Base-by-base conservation (phyloP, 768 basidiomycete genomes). In the Gloeostereum incarnatum region DNA sequence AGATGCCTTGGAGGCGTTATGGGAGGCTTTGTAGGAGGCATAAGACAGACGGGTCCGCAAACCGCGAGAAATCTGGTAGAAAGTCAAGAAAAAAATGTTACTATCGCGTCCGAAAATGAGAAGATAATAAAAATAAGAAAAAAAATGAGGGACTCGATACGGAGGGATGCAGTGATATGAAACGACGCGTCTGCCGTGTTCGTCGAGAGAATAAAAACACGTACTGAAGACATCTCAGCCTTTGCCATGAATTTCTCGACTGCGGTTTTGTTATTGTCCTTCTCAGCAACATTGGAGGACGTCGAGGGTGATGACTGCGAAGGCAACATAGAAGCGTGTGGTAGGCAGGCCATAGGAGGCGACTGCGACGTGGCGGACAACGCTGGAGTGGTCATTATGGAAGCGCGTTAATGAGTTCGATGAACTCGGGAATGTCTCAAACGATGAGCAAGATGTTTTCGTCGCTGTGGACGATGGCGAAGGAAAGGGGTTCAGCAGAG, bases 301-400 rank as follows among this genome's bases (percentile, higher is more conserved):
- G 57, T 56, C 25, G 56, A 40, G 29, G 56, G 63, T 48, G 42
- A 55, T 43, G n/a, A n/a, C n/a, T 26, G 59, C 36, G 34, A 64
- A 59, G 48, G 65, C 48, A 21, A 60, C 58, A 39, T 61, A 51
- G 32, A 60, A 57, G 57, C 60, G 23, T 58, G 69, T 41, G 69
- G 68, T 41, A 75, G 63, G 65, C 73, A 82, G 54, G 71, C 59
- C 56, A 78, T 66, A 46, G 79, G 78, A 18, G 86, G 86, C 35
- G 86, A 89, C 51, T 81, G 78, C 42, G 85, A 86, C 55, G 86
- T 88, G 50, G 81, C 71, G 45, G 84, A 83, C 49, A 83, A 87
- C 44, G 81, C 75, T 41, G 86, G 81, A 26, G 84, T 80, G 51
- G 82, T 78, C 85, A 87, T 88, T 47, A 48, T n/a, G n/a, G n/a